These are phyloP conservation scores for Globisporangium solare DNA, from an alignment of 352 stramenopile species.

Conservation along the genomic window DNA sequence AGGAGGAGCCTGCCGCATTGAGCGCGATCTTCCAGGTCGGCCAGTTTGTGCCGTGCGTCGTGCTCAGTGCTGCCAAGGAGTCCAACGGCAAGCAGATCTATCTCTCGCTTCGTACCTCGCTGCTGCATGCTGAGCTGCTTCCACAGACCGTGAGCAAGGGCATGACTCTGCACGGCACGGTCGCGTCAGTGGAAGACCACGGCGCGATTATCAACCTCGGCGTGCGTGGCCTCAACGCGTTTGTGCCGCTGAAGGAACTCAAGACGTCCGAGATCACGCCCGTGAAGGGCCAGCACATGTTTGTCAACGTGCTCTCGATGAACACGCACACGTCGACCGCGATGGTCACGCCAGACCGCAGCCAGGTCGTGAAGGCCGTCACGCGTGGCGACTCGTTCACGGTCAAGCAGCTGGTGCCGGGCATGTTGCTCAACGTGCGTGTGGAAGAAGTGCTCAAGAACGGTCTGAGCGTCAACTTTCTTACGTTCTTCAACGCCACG, in stretches of 20 bases:
- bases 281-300: constrained; percentile 57
- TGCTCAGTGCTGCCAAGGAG: constrained; percentile 71
- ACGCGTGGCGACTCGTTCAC: constrained; percentile 83
- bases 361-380: constrained; percentile 67
- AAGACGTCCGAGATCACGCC: constrained; percentile 22
- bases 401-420: constrained; percentile 86
- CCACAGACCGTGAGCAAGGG: constrained; percentile 59
- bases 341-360: constrained; percentile 61
- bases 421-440: constrained; percentile 91
- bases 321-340: constrained; percentile 76
- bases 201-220: constrained; percentile 91
- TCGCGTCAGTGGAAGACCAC: constrained; percentile 92
- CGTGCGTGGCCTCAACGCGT: constrained; percentile 68
- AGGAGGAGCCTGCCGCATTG: constrained; percentile 41
- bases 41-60: constrained; percentile 84
- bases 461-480: constrained; percentile 83
- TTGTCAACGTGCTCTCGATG: constrained; percentile 64
- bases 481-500: constrained; percentile 84
- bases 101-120: constrained; percentile 82
- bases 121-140: constrained; percentile 80
- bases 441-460: constrained; percentile 89
- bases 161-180: constrained; percentile 78
- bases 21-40: constrained; percentile 61
- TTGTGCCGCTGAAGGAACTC: constrained; percentile 77
- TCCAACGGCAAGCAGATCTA: constrained; percentile 85